These are phyloP conservation scores for Arbutus unedo DNA, from an alignment of 148 eudicot genomes.

Conservation along the genomic window DNA sequence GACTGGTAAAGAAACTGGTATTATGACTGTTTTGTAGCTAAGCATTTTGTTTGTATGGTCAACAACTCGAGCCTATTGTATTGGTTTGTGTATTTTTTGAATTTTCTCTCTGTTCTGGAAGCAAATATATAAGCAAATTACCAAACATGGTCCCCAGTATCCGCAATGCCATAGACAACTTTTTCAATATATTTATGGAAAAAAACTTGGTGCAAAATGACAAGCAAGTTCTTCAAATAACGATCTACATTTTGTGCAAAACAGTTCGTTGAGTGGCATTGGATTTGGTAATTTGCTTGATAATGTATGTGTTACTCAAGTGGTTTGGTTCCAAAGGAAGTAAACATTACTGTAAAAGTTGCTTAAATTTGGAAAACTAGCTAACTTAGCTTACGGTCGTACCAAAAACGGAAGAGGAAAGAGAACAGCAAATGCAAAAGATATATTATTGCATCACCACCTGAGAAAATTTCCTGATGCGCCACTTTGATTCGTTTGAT, in stretches of 20 bases:
- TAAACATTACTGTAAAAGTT: neutral
- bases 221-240: neutral
- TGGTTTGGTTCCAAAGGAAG: neutral
- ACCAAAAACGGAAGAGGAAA: neutral
- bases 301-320: neutral
- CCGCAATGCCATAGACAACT: neutral
- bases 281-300: neutral
- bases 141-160: neutral
- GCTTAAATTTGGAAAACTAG: neutral
- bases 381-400: neutral
- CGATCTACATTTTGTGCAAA: neutral
- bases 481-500: neutral
- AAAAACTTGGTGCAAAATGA: neutral
- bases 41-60: neutral
- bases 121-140: neutral
- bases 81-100: neutral
- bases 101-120: neutral
- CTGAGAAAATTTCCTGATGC: neutral
- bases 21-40: constrained; percentile 6
- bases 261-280: neutral
- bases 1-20: neutral
- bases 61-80: neutral
- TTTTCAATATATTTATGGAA: neutral
- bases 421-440: neutral
- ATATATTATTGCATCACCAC: neutral